Evolutionary conservation across 106 monocot species (phyloP), one percentile per base, ranked within the genome.

Genomic region (Dendrobium catenatum): DNA sequence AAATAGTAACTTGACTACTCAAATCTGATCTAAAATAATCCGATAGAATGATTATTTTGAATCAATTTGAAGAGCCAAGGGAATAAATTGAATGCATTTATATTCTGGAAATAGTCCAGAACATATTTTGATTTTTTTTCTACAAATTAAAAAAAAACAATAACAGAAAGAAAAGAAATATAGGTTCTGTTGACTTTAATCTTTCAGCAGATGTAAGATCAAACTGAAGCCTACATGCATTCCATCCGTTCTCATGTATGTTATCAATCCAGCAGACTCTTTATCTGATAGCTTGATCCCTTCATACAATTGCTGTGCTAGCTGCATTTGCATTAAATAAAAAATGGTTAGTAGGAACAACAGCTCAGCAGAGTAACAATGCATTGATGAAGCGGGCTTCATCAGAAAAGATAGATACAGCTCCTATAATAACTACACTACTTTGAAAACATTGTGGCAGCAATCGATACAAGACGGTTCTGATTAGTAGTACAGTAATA

Each of bases 231-330:
- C 42, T 89, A 98, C 98, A 86, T 95, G 88, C 16, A 93, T 82
- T 27, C 98, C 98, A 88, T 98, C 98, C 66, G 98, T 98, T 81
- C 95, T 83, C 85, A 95, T 98, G 81, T 98, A 98, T 68, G 98
- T 98, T 78, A 98, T 98, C 81, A 98, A 83, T 46, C 98, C 98
- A 37, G 91, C 93, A 80, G 94, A 84, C 80, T 90, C 89, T n/a
- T 88, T 85, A 81, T 93, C 85, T 83, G 98, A 90, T 42, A 98
- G 80, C 75, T 86, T 93, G 49, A 98, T 82, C 27, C 98, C 98
- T 87, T 98, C 98, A 88, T 98, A 98, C n/a, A 98, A 77, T 77
- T 91, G 88, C 80, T 95, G 94, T 83, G 98, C 95, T 42, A 98
- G 73, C 98, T 98, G 97, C 87, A 90, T 16, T 80, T 54, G 59